phyloP scores from a whole-genome alignment of 1,284 basidiomycete species.

The Ceratobasidium sp. region DNA sequence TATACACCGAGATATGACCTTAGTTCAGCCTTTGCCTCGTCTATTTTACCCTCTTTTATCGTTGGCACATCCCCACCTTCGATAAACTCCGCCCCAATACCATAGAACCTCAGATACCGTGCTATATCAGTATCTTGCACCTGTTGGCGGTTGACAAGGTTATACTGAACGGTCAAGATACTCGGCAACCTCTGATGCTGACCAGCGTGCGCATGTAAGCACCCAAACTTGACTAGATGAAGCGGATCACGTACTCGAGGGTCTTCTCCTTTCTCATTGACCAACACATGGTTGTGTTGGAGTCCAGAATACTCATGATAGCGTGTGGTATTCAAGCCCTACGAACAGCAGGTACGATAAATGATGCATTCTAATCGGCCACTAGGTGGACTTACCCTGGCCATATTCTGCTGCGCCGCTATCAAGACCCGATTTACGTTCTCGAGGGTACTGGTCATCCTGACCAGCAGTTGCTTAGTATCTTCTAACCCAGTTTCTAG shows the following conservation, averaged over 20 bases:
- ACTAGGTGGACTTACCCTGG: not conserved
- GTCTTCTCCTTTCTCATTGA: conserved; percentile 25
- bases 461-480: not conserved
- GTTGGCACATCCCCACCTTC: not conserved
- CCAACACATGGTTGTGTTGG: not conserved
- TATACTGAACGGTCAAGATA: not conserved
- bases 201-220: not conserved
- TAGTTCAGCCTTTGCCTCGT: not conserved
- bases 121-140: not conserved
- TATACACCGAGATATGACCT: not conserved
- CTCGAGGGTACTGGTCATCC: not conserved
- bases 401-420: conserved; percentile 3
- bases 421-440: conserved; percentile 21
- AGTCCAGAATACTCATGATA: not conserved
- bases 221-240: not conserved
- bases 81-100: conserved; percentile 1
- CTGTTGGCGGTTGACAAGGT: no score
- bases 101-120: conserved; percentile 24
- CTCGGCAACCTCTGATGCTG: no score
- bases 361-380: not conserved
- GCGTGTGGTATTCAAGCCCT: not conserved
- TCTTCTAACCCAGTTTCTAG: not conserved
- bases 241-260: not conserved
- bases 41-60: conserved; percentile 5
- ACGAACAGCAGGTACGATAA: not conserved